Percentiles rank a stretch among this genome's conserved stretches.
Evolutionary conservation across 2,329 filamentous ascomycete species (phyloP).

Genomic region (Chrysoporthe austroafricana): DNA sequence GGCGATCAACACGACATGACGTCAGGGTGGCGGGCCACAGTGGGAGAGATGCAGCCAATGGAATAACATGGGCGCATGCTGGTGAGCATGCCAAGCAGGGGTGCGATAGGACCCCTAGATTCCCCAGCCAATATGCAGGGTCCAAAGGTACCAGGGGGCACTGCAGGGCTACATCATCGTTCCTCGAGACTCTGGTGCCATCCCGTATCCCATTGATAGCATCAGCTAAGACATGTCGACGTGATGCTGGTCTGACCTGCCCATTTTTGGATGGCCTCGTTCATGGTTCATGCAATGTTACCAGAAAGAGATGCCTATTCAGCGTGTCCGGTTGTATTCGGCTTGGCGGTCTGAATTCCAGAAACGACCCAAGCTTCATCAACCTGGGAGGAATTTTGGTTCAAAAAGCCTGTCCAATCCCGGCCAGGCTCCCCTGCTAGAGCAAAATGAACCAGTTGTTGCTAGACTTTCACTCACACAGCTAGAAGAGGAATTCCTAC

Average conservation of each 20-base stretch:
- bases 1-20: constrained; percentile 30
- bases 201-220: constrained; percentile 18
- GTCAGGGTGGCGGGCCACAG: constrained; percentile 28
- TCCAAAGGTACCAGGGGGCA: constrained; percentile 24
- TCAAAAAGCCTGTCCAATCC: not conserved
- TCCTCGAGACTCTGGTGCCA: constrained; percentile 13
- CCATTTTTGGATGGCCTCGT: not conserved
- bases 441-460: no score
- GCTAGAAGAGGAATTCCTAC: no score
- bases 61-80: constrained; percentile 24
- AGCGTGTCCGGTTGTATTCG: not conserved
- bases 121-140: constrained; percentile 32
- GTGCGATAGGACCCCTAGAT: constrained; percentile 25
- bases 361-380: no score
- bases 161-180: constrained; percentile 27
- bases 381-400: no score
- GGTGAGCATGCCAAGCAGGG: constrained; percentile 8
- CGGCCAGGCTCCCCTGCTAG: no score
- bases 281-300: not conserved
- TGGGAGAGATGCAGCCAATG: constrained; percentile 31
- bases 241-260: not conserved
- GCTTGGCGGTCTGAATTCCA: not conserved
- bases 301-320: not conserved
- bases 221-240: constrained; percentile 15
- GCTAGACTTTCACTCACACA: no score